A percentile compares a stretch with the other conserved stretches of the same genome.
phyloP scores from a whole-genome alignment of 805 yeast species.

The Ogataea dorogensis region DNA sequence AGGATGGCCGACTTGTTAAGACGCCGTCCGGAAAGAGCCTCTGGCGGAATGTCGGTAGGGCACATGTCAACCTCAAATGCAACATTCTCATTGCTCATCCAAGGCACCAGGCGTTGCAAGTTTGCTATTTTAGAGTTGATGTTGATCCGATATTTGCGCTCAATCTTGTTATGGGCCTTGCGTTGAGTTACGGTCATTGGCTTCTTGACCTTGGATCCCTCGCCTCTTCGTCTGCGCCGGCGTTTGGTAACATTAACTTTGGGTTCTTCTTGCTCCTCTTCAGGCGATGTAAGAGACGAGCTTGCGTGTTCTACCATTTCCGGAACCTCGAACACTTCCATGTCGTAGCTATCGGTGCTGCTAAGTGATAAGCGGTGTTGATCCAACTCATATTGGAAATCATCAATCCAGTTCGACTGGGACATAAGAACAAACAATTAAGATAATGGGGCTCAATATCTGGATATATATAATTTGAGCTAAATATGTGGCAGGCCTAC shows the following conservation, averaged over 20 bases:
- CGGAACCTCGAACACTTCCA: constrained; percentile 16
- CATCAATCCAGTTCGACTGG: constrained; percentile 18
- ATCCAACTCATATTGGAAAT: constrained; percentile 19
- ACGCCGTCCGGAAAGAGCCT: constrained; percentile 33
- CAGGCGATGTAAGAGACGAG: constrained; percentile 14
- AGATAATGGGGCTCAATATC: neutral
- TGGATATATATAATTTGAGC: neutral
- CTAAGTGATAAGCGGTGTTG: constrained; percentile 14
- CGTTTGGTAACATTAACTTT: constrained; percentile 3
- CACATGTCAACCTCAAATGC: constrained; percentile 55
- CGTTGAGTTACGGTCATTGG: constrained; percentile 45
- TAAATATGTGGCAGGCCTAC: neutral
- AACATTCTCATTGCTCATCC: constrained; percentile 60
- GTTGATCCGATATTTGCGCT: constrained; percentile 67
- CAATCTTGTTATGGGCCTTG: constrained; percentile 71
- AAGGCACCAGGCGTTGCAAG: constrained; percentile 63
- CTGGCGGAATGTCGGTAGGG: constrained; percentile 11
- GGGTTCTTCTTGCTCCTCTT: constrained; percentile 13
- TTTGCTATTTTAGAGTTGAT: constrained; percentile 71
- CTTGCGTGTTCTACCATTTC: constrained; percentile 3
- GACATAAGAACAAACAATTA: constrained; percentile 1
- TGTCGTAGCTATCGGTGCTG: constrained; percentile 14
- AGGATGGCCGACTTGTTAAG: constrained; percentile 66
- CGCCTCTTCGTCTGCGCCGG: constrained; percentile 10
- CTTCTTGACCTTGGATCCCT: constrained; percentile 21